phyloP scores from a whole-genome alignment of 164 flowering plant genomes.

The Saururus chinensis region DNA sequence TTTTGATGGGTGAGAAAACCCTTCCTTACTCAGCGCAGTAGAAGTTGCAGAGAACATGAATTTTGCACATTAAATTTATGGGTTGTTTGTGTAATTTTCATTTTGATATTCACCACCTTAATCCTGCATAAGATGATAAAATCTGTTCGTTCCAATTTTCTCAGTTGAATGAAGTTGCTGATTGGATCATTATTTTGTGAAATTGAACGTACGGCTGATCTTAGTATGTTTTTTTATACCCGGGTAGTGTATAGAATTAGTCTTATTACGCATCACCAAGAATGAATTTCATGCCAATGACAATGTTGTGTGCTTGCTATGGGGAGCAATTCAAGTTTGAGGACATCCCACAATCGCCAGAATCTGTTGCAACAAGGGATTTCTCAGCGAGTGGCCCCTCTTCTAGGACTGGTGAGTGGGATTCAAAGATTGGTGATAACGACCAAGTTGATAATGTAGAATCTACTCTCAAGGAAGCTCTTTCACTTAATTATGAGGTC shows the following conservation, averaged over 20 bases:
- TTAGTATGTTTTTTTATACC: background rate
- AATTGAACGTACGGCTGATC: too few species aligned
- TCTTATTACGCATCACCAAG: background rate
- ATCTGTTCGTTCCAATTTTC: too few species aligned
- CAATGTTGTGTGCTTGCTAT: conserved; percentile 97
- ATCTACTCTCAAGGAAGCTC: conserved; percentile 88
- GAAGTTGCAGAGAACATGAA: too few species aligned
- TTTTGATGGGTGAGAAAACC: too few species aligned
- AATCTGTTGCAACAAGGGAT: conserved; percentile 87
- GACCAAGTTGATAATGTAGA: conserved; percentile 90
- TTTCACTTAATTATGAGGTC: conserved; percentile 94
- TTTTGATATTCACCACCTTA: too few species aligned
- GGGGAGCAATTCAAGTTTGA: conserved; percentile 96
- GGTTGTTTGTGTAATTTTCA: too few species aligned
- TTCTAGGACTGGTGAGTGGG: conserved; percentile 79
- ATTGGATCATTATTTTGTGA: too few species aligned
- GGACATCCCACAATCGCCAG: conserved; percentile 79
- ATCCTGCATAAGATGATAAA: too few species aligned
- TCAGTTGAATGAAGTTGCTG: too few species aligned
- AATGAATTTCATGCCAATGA: conserved; percentile 1
- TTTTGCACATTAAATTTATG: too few species aligned
- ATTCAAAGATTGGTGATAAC: conserved; percentile 62
- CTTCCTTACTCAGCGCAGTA: too few species aligned
- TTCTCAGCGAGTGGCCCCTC: conserved; percentile 84
- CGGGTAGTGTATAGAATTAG: background rate